Conservation (phyloP, 2,329 filamentous ascomycete genomes). For the Penicillium verrucosum region DNA sequence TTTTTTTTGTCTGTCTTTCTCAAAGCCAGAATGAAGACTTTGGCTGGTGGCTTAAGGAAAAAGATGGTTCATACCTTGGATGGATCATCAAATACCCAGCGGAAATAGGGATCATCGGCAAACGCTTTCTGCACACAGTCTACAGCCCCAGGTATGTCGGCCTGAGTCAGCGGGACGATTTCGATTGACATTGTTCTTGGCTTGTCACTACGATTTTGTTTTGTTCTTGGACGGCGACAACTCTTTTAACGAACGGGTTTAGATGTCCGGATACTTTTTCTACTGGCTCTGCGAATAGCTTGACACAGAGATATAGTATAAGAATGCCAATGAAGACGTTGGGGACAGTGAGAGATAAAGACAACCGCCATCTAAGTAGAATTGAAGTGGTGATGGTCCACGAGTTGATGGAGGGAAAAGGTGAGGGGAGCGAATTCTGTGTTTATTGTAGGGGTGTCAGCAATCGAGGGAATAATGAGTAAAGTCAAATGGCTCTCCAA, state of each 20-base stretch:
- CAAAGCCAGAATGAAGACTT: not conserved
- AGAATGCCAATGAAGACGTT: constrained; percentile 31
- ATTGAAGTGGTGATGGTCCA: constrained; percentile 17
- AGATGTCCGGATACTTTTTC: constrained; percentile 21
- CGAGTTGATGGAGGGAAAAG: constrained; percentile 7
- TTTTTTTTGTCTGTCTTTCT: not conserved
- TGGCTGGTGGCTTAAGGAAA: too few species aligned
- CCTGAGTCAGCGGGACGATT: constrained; percentile 54
- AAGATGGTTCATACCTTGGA: constrained; percentile 47
- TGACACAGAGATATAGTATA: constrained; percentile 36
- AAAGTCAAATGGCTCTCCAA: not conserved
- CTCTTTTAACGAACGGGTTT: constrained; percentile 18
- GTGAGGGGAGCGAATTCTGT: not conserved
- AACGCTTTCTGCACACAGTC: constrained; percentile 66
- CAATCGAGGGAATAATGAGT: not conserved
- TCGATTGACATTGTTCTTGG: constrained; percentile 48
- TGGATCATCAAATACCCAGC: constrained; percentile 61
- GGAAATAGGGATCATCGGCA: constrained; percentile 63
- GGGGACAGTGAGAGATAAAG: constrained; percentile 30
- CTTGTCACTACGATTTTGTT: constrained; percentile 19
- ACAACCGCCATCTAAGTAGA: constrained; percentile 34
- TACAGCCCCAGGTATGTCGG: constrained; percentile 62
- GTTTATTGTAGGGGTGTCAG: constrained; percentile 6
- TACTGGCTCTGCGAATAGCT: constrained; percentile 32
- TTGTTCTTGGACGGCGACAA: constrained; percentile 9